Evolutionary conservation across 2,329 filamentous ascomycete genomes (phyloP).

Genomic region (Berkeleyomyces basicola): DNA sequence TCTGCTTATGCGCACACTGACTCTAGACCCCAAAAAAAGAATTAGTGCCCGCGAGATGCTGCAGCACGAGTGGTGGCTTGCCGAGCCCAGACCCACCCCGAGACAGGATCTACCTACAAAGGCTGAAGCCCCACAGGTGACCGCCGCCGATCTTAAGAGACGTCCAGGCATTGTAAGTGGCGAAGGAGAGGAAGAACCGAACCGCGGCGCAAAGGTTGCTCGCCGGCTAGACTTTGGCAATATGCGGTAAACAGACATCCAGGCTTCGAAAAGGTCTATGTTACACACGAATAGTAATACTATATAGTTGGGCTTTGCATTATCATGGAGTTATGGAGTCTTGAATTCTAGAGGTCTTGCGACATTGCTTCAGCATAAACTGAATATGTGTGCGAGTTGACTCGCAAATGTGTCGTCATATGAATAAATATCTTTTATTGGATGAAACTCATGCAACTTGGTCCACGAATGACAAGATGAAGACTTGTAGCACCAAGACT

Average conservation of each 20-base stretch:
- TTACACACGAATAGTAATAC: neutral
- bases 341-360: neutral
- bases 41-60: conserved; percentile 64
- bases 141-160: conserved; percentile 62
- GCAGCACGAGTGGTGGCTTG: conserved; percentile 71
- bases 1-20: conserved; percentile 68
- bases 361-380: neutral
- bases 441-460: too few relatives aligned
- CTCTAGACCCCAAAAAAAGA: conserved; percentile 72
- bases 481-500: too few relatives aligned
- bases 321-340: neutral
- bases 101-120: conserved; percentile 72
- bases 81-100: conserved; percentile 64
- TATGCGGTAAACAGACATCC: neutral
- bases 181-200: conserved; percentile 49
- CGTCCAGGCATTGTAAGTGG: conserved; percentile 27
- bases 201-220: conserved; percentile 57
- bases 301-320: neutral
- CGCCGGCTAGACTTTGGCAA: conserved; percentile 62
- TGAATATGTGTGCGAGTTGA: neutral
- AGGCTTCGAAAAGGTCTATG: neutral
- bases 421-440: too few relatives aligned
- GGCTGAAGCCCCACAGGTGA: conserved; percentile 48
- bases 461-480: too few relatives aligned
- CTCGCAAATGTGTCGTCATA: too few relatives aligned